Evolutionary conservation across 129 eudicot genomes (phyloP).

Genomic region (Deinandra increscens): DNA sequence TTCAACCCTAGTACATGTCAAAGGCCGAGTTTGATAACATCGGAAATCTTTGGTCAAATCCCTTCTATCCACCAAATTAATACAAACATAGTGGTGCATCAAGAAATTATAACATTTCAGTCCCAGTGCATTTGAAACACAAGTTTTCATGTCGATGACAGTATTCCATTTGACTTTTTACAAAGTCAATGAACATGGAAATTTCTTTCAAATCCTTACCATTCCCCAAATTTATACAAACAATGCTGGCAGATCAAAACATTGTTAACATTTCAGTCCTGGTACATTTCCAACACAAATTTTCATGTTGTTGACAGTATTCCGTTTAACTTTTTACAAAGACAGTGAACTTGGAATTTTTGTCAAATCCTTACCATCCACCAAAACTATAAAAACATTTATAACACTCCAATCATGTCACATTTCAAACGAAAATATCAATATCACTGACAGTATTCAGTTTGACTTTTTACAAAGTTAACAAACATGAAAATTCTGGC

Average conservation of each 20-base stretch:
- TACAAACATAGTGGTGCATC: too few relatives aligned
- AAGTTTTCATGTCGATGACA: too few relatives aligned
- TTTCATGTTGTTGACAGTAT: neutral
- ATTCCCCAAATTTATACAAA: neutral
- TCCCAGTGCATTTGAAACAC: too few relatives aligned
- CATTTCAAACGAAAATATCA: neutral
- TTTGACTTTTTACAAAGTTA: neutral
- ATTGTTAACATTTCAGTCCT: neutral
- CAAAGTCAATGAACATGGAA: neutral
- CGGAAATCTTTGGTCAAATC: too few relatives aligned
- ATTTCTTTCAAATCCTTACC: neutral
- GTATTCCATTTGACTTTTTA: neutral
- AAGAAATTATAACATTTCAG: too few relatives aligned
- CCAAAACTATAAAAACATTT: neutral
- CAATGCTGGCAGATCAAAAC: neutral
- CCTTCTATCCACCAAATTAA: too few relatives aligned
- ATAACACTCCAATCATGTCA: neutral
- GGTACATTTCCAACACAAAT: conserved; percentile 1
- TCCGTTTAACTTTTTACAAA: neutral
- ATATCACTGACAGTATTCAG: neutral
- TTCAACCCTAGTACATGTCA: too few relatives aligned
- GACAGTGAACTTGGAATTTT: neutral
- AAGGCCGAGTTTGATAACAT: too few relatives aligned
- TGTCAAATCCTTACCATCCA: neutral
- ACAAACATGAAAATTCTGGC: neutral